Conservation (phyloP, 2,329 filamentous ascomycete genomes). For the Leptographium galeiforme region DNA sequence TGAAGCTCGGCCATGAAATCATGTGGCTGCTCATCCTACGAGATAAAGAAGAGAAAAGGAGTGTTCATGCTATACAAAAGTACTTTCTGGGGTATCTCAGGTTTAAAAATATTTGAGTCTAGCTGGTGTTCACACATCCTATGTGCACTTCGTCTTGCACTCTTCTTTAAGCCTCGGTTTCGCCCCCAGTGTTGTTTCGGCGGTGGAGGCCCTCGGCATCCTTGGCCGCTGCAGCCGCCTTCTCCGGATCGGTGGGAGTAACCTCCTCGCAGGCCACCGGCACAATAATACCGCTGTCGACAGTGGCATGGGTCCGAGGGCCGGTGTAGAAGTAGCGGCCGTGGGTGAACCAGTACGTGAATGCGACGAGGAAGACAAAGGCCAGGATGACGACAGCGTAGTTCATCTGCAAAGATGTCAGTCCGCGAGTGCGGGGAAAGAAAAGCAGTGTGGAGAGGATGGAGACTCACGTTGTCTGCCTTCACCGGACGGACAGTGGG, state of each 20-base stretch:
- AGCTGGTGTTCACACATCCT: neutral
- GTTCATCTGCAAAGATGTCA: conserved; percentile 29
- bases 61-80: neutral
- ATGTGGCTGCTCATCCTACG: neutral
- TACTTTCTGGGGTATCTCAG: neutral
- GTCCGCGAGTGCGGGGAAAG: neutral
- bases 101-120: neutral
- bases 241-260: conserved; percentile 2
- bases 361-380: conserved; percentile 28
- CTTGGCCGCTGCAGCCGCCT: conserved; percentile 1
- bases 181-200: neutral
- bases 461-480: conserved; percentile 25
- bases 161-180: neutral
- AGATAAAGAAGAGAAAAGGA: neutral
- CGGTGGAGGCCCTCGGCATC: conserved; percentile 7
- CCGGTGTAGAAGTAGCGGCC: conserved; percentile 35
- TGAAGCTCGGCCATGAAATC: too few relatives aligned
- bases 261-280: conserved; percentile 7
- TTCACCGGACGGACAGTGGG: conserved; percentile 33
- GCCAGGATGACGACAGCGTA: conserved; percentile 37
- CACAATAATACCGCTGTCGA: conserved; percentile 14
- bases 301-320: conserved; percentile 20
- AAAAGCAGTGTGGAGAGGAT: neutral
- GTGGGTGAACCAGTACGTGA: conserved; percentile 29
- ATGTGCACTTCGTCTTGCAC: neutral